phyloP scores from a whole-genome alignment of 441 rosid species.

The Euphorbia schlechtendalii region DNA sequence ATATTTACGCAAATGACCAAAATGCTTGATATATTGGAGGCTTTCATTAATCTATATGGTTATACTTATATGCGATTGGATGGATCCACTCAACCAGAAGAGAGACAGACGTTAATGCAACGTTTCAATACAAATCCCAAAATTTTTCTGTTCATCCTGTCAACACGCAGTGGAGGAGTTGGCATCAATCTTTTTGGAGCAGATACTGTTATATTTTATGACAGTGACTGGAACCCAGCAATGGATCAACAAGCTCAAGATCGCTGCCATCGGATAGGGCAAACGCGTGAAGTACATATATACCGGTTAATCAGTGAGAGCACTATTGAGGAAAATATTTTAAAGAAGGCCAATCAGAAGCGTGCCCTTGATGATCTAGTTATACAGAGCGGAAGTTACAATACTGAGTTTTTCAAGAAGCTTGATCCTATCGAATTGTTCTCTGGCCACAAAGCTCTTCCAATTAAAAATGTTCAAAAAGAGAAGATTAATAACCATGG shows the following conservation, averaged over 20 bases:
- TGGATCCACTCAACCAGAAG: slow-evolving; percentile 99
- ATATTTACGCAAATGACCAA: slow-evolving; percentile 99
- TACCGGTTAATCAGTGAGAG: slow-evolving; percentile 96
- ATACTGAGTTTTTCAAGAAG: slow-evolving; percentile 98
- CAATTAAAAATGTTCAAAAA: slow-evolving; percentile 47
- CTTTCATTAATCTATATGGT: slow-evolving; percentile 92
- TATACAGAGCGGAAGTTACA: slow-evolving; percentile 95
- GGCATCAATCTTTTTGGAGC: slow-evolving; percentile 99
- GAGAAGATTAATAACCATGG: slow-evolving; percentile 46
- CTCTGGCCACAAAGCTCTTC: slow-evolving; percentile 69
- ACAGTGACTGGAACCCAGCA: slow-evolving; percentile 99
- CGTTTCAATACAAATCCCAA: slow-evolving; percentile 99
- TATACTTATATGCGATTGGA: slow-evolving; percentile 99
- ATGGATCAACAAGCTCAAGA: slow-evolving; percentile 99
- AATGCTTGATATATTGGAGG: slow-evolving; percentile 99
- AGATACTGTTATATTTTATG: slow-evolving; percentile 97
- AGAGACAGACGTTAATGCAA: slow-evolving; percentile 99
- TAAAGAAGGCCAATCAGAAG: slow-evolving; percentile 99
- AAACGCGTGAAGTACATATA: slow-evolving; percentile 98
- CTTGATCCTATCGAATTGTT: slow-evolving; percentile 98
- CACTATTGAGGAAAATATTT: slow-evolving; percentile 97
- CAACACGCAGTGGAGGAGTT: slow-evolving; percentile 99
- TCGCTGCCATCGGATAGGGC: slow-evolving; percentile 99
- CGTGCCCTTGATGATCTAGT: slow-evolving; percentile 98
- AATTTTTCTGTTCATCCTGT: slow-evolving; percentile 91